These are phyloP conservation scores for Dendryphion nanum DNA, from an alignment of 2,329 filamentous ascomycete genomes.

Conservation along the genomic window DNA sequence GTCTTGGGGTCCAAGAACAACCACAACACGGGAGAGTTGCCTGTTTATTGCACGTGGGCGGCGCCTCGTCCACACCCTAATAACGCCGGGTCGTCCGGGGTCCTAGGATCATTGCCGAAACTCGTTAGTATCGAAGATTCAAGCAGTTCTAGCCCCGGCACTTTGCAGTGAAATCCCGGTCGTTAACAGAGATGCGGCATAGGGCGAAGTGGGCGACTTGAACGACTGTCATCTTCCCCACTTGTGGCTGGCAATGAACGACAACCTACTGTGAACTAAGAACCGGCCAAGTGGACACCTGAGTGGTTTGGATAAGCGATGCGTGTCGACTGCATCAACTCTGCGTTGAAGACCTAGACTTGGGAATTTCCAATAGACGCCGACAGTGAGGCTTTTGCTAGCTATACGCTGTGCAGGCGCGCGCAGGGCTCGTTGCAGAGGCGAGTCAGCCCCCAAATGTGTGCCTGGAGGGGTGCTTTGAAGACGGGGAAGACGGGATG, in stretches of 20 bases:
- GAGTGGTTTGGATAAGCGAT: conserved; percentile 1
- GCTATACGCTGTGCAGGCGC: background rate
- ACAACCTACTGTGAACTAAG: background rate
- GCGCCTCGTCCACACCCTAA: background rate
- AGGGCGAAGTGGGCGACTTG: background rate
- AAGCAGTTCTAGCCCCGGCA: conserved; percentile 9
- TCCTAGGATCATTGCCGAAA: background rate
- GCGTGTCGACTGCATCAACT: too few relatives aligned
- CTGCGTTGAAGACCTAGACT: background rate
- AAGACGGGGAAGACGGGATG: background rate
- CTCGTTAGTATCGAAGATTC: conserved; percentile 7
- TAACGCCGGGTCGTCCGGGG: background rate
- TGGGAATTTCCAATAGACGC: conserved; percentile 5
- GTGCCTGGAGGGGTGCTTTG: background rate
- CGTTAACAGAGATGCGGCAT: background rate
- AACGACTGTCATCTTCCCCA: background rate
- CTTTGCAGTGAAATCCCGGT: conserved; percentile 1
- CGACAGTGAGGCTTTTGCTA: too few relatives aligned
- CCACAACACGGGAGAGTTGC: conserved; percentile 1
- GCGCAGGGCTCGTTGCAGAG: background rate
- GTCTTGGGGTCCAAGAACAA: background rate
- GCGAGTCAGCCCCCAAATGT: conserved; percentile 2
- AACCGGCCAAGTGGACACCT: background rate
- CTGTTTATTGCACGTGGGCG: conserved; percentile 4
- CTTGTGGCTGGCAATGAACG: background rate